A percentile compares a stretch with the other conserved stretches of the same genome.
phyloP scores from a whole-genome alignment of 805 yeast species.

The Cyberlindnera sargentensis region DNA sequence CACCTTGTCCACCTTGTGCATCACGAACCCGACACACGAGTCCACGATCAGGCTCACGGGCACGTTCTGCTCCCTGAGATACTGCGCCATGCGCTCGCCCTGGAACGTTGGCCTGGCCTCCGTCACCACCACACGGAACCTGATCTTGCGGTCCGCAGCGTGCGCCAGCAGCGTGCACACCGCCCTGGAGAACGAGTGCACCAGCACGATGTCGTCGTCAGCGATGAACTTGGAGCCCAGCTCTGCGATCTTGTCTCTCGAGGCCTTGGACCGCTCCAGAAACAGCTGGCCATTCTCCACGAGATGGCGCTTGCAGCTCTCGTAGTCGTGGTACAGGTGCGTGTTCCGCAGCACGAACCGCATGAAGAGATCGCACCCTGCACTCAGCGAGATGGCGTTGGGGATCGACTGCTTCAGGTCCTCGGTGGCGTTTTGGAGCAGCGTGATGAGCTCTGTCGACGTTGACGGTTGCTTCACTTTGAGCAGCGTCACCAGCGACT shows the following conservation, averaged over 20 bases:
- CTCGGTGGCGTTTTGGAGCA: constrained; percentile 70
- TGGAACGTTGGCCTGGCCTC: constrained; percentile 85
- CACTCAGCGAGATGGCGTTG: constrained; percentile 87
- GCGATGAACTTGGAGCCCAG: constrained; percentile 83
- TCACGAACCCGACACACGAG: constrained; percentile 87
- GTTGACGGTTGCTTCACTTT: constrained; percentile 84
- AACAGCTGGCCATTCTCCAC: constrained; percentile 92
- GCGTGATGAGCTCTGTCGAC: constrained; percentile 82
- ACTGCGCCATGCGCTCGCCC: constrained; percentile 64
- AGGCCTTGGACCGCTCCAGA: constrained; percentile 83
- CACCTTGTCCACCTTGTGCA: constrained; percentile 87
- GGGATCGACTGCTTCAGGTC: constrained; percentile 72
- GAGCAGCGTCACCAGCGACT: constrained; percentile 79
- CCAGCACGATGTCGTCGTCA: constrained; percentile 86
- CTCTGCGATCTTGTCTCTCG: constrained; percentile 81
- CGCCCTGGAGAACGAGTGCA: constrained; percentile 90
- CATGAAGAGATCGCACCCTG: constrained; percentile 96
- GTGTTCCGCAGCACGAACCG: constrained; percentile 87
- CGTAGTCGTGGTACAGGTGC: constrained; percentile 89
- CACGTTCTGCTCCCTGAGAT: constrained; percentile 62
- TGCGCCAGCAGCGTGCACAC: constrained; percentile 67
- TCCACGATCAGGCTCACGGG: constrained; percentile 89
- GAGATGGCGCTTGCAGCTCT: constrained; percentile 77
- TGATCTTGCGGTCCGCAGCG: constrained; percentile 70
- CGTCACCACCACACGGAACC: constrained; percentile 88